Percentiles rank a stretch among this genome's conserved stretches.
Conservation (phyloP, 1,139 yeast species). For the Taiozyma sp. region DNA sequence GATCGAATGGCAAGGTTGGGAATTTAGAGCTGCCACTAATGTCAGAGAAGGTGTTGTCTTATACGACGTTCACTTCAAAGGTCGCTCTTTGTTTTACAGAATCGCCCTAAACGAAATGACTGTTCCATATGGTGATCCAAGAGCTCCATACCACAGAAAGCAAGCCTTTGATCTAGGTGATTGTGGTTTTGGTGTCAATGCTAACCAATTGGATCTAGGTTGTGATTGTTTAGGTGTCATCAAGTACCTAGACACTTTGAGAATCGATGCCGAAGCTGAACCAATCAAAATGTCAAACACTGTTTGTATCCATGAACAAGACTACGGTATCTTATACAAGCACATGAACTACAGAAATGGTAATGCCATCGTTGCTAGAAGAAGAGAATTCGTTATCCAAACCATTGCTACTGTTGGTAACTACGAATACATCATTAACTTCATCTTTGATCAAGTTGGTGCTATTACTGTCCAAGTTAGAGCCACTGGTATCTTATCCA, state of each 20-base stretch:
- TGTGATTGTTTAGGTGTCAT: constrained; percentile 90
- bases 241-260: constrained; percentile 68
- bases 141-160: constrained; percentile 87
- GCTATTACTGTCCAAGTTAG: constrained; percentile 78
- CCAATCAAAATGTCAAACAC: constrained; percentile 67
- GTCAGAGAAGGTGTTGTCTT: constrained; percentile 83
- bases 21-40: constrained; percentile 69
- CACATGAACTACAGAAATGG: constrained; percentile 82
- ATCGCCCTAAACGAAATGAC: constrained; percentile 84
- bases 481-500: constrained; percentile 83
- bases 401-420: constrained; percentile 88
- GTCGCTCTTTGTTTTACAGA: constrained; percentile 78
- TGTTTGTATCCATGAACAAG: constrained; percentile 89
- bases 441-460: constrained; percentile 80
- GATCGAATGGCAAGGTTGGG: constrained; percentile 89
- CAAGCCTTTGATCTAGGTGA: constrained; percentile 93
- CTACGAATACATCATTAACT: constrained; percentile 78
- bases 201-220: constrained; percentile 71
- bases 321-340: constrained; percentile 75
- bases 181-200: constrained; percentile 81
- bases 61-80: constrained; percentile 75
- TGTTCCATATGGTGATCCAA: constrained; percentile 88
- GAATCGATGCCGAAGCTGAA: constrained; percentile 59
- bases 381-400: constrained; percentile 81
- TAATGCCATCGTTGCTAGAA: constrained; percentile 73